These are phyloP conservation scores for Odontarrhena argentea DNA, from an alignment of 345 rosid species.

Conservation along the genomic window DNA sequence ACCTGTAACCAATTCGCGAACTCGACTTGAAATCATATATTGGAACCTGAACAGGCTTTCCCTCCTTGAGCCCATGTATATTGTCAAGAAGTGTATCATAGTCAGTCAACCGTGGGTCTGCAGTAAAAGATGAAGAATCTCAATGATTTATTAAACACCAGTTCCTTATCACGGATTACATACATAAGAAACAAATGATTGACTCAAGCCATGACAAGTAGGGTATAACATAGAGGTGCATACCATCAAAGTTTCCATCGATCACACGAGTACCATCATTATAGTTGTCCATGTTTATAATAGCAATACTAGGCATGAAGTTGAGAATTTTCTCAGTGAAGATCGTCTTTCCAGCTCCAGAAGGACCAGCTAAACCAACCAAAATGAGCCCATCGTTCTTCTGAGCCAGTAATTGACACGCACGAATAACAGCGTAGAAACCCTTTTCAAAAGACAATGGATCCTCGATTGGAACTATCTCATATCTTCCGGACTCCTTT, in stretches of 20 bases:
- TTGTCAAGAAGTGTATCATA: slow-evolving; percentile 87
- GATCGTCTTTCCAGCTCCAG: slow-evolving; percentile 97
- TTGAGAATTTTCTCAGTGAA: slow-evolving; percentile 90
- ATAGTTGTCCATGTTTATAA: slow-evolving; percentile 90
- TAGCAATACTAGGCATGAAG: slow-evolving; percentile 94
- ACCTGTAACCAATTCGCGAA: slow-evolving; percentile 90
- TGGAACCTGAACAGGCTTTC: slow-evolving; percentile 89
- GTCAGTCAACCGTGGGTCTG: slow-evolving; percentile 98
- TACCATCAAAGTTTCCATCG: slow-evolving; percentile 98
- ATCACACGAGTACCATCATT: slow-evolving; percentile 85
- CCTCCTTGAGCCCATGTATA: slow-evolving; percentile 77
- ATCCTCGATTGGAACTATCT: slow-evolving; percentile 80
- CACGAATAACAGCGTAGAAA: slow-evolving; percentile 84
- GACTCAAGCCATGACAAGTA: slow-evolving; percentile 23
- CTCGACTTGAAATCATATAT: slow-evolving; percentile 94
- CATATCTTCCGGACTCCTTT: slow-evolving; percentile 74
- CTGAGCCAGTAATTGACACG: slow-evolving; percentile 87
- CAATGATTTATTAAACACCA: neutral
- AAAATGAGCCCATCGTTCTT: slow-evolving; percentile 87
- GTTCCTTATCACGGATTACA: slow-evolving; percentile 13
- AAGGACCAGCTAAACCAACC: slow-evolving; percentile 97
- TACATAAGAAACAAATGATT: neutral
- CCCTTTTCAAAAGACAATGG: slow-evolving; percentile 90
- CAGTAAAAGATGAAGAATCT: slow-evolving; percentile 43
- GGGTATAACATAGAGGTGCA: slow-evolving; percentile 15